A percentile compares a stretch with the other conserved stretches of the same genome.
phyloP scores from a whole-genome alignment of 768 basidiomycete species.

The Gloeopeniophorella convolvens region DNA sequence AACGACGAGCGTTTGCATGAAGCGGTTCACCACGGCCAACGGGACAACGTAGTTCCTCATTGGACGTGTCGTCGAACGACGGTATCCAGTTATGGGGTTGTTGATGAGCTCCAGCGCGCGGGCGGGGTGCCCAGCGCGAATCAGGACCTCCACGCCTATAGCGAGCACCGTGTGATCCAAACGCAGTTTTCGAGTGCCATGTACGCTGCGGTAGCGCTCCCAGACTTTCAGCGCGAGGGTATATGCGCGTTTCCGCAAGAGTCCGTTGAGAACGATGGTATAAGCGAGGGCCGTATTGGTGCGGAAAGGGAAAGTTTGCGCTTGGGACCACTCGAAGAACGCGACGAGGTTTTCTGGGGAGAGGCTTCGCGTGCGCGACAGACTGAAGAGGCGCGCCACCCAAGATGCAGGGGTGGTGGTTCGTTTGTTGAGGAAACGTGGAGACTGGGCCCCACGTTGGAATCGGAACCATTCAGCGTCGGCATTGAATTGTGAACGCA shows the following conservation, averaged over 20 bases:
- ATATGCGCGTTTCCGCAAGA: conserved; percentile 38
- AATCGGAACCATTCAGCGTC: conserved; percentile 9
- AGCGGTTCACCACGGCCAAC: conserved; percentile 24
- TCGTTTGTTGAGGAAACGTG: conserved; percentile 3
- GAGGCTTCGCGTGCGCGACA: conserved; percentile 1
- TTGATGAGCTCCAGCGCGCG: conserved; percentile 49
- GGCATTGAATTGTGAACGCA: background rate
- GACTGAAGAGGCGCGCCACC: conserved; percentile 11
- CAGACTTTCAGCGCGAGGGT: conserved; percentile 33
- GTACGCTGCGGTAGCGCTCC: conserved; percentile 1
- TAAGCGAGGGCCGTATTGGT: conserved; percentile 41
- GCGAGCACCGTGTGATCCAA: conserved; percentile 45
- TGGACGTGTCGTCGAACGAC: too few species aligned
- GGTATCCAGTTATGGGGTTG: conserved; percentile 21
- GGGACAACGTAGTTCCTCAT: background rate
- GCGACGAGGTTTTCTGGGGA: conserved; percentile 31
- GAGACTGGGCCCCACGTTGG: background rate
- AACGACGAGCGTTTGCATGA: conserved; percentile 43
- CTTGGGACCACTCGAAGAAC: conserved; percentile 32
- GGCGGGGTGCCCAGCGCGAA: conserved; percentile 36
- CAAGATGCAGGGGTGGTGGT: conserved; percentile 1
- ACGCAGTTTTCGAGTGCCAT: conserved; percentile 17
- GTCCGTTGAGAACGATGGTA: conserved; percentile 48
- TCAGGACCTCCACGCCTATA: conserved; percentile 45
- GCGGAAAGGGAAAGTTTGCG: conserved; percentile 27